Base-by-base conservation (phyloP, 306 rosid species). In the Mimosa pudica region DNA sequence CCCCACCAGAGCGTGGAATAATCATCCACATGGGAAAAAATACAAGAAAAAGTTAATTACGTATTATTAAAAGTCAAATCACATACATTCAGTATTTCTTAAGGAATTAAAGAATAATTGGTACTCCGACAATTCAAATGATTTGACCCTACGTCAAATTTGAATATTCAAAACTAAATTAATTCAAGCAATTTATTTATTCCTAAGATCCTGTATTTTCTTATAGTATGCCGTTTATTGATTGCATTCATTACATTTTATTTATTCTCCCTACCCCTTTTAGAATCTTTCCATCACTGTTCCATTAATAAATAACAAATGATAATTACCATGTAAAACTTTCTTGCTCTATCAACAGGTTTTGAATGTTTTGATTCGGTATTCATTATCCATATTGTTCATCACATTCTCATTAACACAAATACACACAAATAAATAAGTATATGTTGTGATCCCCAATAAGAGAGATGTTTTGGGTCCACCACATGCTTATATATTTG, bases 1-100 rank as follows among this genome's bases (percentile, higher is more conserved):
- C 85, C 72, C 71, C 66, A 20, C 3, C 79, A 75, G 74, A 85
- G 73, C 71, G 71, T 73, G 44, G 81, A 81, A 51, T 61, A 64
- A 79, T 47, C 65, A 81, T 17, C 83, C 71, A 42, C 2, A 57
- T 61, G 52, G 55, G 69, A 48, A 67, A 57, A 71, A 72, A 63
- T 0, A 1, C 18, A 12, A 46, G 55, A 36, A 30, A 30, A 76
- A 47, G 55, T 85, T 57, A 57, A 57, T 7, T 57, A 18, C 63
- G 33, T n/a, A n/a, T 18, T 1, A 52, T 3, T 52, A 49, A 12
- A 49, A 49, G 55, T 49, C 55, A 49, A 49, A 69, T 24, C 18
- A 18, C 32, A 55, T 38, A 38, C 5, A 38, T 38, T 5, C 3
- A 1, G 5, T 17, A n/a, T 55, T n/a, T 55, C 32, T 55, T 47